Evolutionary conservation across 257 asterid species (phyloP).

Genomic region (Ligustrum vulgare): DNA sequence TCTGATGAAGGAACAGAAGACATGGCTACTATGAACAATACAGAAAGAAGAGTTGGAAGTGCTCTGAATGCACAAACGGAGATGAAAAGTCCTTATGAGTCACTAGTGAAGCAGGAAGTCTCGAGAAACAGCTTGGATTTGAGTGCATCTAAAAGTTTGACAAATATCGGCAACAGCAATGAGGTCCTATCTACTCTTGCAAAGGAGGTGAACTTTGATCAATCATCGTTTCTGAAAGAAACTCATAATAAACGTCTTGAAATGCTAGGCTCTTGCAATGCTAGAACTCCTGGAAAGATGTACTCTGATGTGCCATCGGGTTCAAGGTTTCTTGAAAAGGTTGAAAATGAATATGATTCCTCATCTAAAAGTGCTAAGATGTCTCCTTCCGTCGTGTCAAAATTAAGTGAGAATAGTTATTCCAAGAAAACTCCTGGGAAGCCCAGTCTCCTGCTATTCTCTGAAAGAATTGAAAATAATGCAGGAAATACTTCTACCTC

Average conservation of each 20-base stretch:
- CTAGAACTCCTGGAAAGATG: slow-evolving; percentile 33
- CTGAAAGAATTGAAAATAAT: slow-evolving; percentile 36
- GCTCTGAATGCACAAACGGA: slow-evolving; percentile 34
- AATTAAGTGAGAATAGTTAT: slow-evolving; percentile 31
- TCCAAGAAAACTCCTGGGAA: slow-evolving; percentile 36
- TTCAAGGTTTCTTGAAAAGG: slow-evolving; percentile 28
- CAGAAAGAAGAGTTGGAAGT: slow-evolving; percentile 34
- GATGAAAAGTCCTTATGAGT: slow-evolving; percentile 35
- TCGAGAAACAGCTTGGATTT: slow-evolving; percentile 30
- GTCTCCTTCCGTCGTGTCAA: slow-evolving; percentile 39
- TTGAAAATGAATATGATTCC: slow-evolving; percentile 32
- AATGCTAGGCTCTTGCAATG: slow-evolving; percentile 27
- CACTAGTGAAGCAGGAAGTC: slow-evolving; percentile 34
- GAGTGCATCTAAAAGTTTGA: slow-evolving; percentile 34
- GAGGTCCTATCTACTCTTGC: slow-evolving; percentile 31
- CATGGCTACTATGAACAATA: slow-evolving; percentile 26
- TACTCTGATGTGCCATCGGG: slow-evolving; percentile 34
- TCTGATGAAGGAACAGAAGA: slow-evolving; percentile 85
- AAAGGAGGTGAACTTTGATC: slow-evolving; percentile 32
- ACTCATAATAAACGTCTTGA: slow-evolving; percentile 29
- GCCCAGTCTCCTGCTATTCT: slow-evolving; percentile 33
- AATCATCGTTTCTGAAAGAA: slow-evolving; percentile 27
- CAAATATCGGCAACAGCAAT: slow-evolving; percentile 28
- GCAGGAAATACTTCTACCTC: slow-evolving; percentile 31
- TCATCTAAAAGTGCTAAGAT: slow-evolving; percentile 40